Evolutionary conservation across 2,329 filamentous ascomycete species (phyloP).

Genomic region (Mycosphaerella arachidis): DNA sequence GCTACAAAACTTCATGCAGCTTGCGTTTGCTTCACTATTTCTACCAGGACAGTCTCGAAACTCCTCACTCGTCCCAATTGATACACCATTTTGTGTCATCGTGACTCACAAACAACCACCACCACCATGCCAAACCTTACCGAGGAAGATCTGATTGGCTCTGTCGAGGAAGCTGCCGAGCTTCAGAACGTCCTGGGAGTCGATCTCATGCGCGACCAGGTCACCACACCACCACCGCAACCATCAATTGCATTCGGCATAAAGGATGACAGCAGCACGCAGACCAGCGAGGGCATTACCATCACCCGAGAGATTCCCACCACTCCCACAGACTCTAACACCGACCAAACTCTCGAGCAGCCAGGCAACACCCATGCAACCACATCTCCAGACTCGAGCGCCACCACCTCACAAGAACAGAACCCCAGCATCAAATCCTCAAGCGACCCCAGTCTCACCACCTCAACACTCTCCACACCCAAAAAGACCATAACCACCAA

Average conservation of each 20-base stretch:
- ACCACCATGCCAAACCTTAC: neutral
- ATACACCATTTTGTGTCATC: neutral
- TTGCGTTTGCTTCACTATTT: neutral
- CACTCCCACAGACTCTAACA: neutral
- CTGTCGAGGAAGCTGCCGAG: neutral
- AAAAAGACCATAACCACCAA: neutral
- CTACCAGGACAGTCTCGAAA: neutral
- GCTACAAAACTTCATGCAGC: neutral
- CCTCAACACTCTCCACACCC: neutral
- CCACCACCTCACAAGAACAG: neutral
- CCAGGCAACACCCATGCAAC: neutral
- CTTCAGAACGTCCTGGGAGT: neutral
- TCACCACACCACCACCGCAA: neutral
- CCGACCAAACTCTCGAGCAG: neutral
- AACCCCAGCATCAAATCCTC: neutral
- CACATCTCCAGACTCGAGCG: neutral
- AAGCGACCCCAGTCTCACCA: neutral
- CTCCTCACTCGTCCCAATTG: neutral
- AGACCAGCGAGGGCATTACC: neutral
- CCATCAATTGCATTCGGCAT: neutral
- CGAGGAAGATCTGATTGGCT: neutral
- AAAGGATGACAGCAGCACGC: neutral
- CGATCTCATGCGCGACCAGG: neutral
- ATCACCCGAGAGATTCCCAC: neutral
- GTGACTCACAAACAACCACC: neutral